phyloP scores from a whole-genome alignment of 140 eudicot genomes.

The Anethum foeniculum region DNA sequence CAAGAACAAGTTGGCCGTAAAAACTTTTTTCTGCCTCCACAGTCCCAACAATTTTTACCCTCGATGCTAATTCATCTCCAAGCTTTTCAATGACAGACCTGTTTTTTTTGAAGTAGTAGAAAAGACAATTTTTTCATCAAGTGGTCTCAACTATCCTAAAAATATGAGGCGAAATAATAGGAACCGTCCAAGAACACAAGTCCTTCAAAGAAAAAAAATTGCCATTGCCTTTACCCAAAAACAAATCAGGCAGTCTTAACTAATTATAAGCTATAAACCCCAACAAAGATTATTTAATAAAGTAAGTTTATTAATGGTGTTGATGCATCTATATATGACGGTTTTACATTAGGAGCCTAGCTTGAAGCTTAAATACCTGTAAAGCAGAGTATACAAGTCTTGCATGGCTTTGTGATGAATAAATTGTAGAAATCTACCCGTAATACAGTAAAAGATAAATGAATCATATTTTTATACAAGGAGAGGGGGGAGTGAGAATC shows the following conservation, averaged over 20 bases:
- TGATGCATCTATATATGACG: constrained; percentile 1
- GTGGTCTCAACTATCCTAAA: not conserved
- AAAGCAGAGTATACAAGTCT: not conserved
- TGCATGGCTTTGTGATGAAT: not conserved
- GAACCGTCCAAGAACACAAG: not conserved
- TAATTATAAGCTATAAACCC: not conserved
- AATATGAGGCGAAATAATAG: not conserved
- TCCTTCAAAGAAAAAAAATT: not conserved
- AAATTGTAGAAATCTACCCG: not conserved
- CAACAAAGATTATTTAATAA: not conserved
- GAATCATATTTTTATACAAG: not conserved
- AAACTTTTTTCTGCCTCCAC: constrained; percentile 69
- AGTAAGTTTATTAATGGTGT: not conserved
- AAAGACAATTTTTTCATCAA: not conserved
- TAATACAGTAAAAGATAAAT: not conserved
- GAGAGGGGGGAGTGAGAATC: not conserved
- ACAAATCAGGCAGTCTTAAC: not conserved
- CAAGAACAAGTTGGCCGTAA: constrained; percentile 71
- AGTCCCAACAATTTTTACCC: constrained; percentile 56
- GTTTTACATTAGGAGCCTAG: not conserved
- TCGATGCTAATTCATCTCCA: constrained; percentile 65
- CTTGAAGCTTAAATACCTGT: not conserved
- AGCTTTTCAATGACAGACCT: constrained; percentile 77
- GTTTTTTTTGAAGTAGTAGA: not conserved
- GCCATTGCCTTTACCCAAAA: not conserved